These are phyloP conservation scores for Brassica napus DNA, from an alignment of 345 rosid species.

Conservation along the genomic window Da-Ae NC_063435.1:8593001-8593500, in stretches of 20 bases:
- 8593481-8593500: not conserved
- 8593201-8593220: not conserved
- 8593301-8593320: not conserved
- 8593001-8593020: not conserved
- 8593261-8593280: not conserved
- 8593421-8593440: slow-evolving; percentile 2
- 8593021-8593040: not conserved
- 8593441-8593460: not conserved
- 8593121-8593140: not conserved
- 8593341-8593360: not conserved
- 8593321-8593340: not conserved
- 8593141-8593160: not conserved
- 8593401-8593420: not conserved
- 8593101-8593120: not conserved
- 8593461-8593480: not conserved
- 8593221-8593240: not conserved
- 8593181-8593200: not conserved
- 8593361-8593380: not conserved
- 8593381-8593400: not conserved
- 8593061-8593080: not conserved
- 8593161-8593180: not conserved
- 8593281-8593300: not conserved
- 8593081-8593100: not conserved
- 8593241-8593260: not conserved
- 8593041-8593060: not conserved